phyloP scores from a whole-genome alignment of 2,329 filamentous ascomycete species.

The Coniella lustricola region DNA sequence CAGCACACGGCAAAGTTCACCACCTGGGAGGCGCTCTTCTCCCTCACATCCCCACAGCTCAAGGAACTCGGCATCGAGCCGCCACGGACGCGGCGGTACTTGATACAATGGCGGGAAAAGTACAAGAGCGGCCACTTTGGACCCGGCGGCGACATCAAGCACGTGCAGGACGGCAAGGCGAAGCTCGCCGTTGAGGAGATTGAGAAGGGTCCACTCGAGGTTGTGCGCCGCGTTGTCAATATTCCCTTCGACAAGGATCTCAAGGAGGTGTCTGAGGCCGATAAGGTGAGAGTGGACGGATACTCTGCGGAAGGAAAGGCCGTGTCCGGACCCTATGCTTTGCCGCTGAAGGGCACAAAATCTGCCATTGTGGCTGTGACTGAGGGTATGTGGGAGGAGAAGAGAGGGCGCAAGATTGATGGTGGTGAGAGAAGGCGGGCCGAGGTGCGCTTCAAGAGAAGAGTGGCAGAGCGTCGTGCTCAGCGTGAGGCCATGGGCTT shows the following conservation, averaged over 20 bases:
- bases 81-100: conserved; percentile 71
- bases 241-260: conserved; percentile 40
- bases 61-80: conserved; percentile 82
- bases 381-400: conserved; percentile 91
- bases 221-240: conserved; percentile 48
- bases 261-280: conserved; percentile 25
- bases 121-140: conserved; percentile 74
- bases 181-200: conserved; percentile 41
- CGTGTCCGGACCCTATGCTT: conserved; percentile 69
- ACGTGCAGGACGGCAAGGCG: conserved; percentile 55
- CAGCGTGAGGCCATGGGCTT: conserved; percentile 30
- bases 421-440: conserved; percentile 87
- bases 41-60: conserved; percentile 68
- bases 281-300: conserved; percentile 50
- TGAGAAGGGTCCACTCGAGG: conserved; percentile 28
- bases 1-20: conserved; percentile 81
- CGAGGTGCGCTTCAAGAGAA: conserved; percentile 80
- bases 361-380: conserved; percentile 62
- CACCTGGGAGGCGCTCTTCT: conserved; percentile 86
- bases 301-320: conserved; percentile 62
- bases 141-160: conserved; percentile 71
- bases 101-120: conserved; percentile 80
- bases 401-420: conserved; percentile 83
- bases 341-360: conserved; percentile 57
- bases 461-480: conserved; percentile 71